Base-by-base conservation (phyloP, 129 eudicot species). In the Erigeron canadensis region DNA sequence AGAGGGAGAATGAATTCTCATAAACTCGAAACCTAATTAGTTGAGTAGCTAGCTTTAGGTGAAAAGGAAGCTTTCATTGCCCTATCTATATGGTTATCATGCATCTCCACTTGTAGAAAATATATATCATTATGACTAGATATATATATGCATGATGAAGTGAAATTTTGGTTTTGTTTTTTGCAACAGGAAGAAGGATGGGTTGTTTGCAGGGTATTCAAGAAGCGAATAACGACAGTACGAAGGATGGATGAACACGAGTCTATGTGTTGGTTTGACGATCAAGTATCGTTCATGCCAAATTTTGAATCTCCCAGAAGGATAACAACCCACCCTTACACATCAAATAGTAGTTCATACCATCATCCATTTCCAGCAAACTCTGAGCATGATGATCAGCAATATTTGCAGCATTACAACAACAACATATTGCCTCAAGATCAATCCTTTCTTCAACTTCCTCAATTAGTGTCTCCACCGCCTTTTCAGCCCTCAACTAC, bases 181-280 rank as follows among this genome's bases (percentile, higher is more conserved):
- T 65, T 59, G 53, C 57, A 45, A 34, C 91, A 90, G 97, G 97
- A 90, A 82, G 97, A 90, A 90, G 97, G 97, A 38, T 90, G 97
- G 97, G 97, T 85, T 13, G 97, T 90, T 48, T 90, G 97, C 79
- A 79, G 93, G 80, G 97, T 78, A 39, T 90, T 90, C 89, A 90
- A 83, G 85, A 90, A 90, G 81, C 73, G 83, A 76, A 67, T 90
- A 45, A 77, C 95, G 60, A 81, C 89, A 2, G 82, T 75, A 37
- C 76, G 84, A 7, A 87, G 81, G 51, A 78, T 83, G 72, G 86
- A 79, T 2, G 97, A 87, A 40, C 91, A 84, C 2, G 89, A 90
- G 48, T 79, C 91, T 9, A 59, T 86, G 10, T 75, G 85, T 40
- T 87, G 95, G 95, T 87, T 77, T 57, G 95, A 90, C 55, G 89